Conservation (phyloP, 805 yeast species). For the Candida ascalaphidarum region DNA sequence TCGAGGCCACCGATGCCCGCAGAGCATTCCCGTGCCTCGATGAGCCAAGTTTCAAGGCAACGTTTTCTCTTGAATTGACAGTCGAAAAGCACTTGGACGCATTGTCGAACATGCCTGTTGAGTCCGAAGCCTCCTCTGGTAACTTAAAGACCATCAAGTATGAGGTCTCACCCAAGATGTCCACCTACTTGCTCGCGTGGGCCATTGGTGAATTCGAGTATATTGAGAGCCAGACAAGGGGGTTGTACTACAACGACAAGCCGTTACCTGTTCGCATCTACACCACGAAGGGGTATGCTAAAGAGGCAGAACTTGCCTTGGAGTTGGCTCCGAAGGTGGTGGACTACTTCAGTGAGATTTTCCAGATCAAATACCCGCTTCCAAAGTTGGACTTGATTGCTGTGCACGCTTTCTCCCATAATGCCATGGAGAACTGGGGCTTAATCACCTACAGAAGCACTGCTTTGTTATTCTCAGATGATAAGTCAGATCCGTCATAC, state of each 20-base stretch:
- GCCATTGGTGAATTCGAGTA: conserved; percentile 50
- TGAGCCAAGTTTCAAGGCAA: conserved; percentile 49
- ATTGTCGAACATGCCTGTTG: conserved; percentile 42
- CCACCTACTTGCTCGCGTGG: conserved; percentile 52
- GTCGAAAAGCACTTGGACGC: conserved; percentile 26
- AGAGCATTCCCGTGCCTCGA: conserved; percentile 52
- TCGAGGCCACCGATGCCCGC: conserved; percentile 53
- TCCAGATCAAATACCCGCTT: conserved; percentile 56
- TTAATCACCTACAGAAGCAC: conserved; percentile 59
- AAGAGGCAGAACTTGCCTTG: conserved; percentile 41
- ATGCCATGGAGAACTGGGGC: conserved; percentile 93
- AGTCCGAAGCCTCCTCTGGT: conserved; percentile 8
- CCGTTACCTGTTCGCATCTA: conserved; percentile 44
- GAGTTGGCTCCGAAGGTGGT: conserved; percentile 41
- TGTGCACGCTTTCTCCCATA: conserved; percentile 71
- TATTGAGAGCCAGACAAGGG: conserved; percentile 37
- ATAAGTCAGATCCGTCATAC: conserved; percentile 39
- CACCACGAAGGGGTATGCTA: conserved; percentile 40
- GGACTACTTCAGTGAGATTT: conserved; percentile 39
- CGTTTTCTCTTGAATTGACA: conserved; percentile 38
- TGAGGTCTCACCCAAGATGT: conserved; percentile 44
- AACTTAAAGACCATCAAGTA: conserved; percentile 19
- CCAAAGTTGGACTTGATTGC: conserved; percentile 78
- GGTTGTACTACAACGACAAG: conserved; percentile 24
- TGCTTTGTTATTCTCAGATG: conserved; percentile 37